Evolutionary conservation across 768 basidiomycete species (phyloP).

Genomic region (Agaricus blazei): DNA sequence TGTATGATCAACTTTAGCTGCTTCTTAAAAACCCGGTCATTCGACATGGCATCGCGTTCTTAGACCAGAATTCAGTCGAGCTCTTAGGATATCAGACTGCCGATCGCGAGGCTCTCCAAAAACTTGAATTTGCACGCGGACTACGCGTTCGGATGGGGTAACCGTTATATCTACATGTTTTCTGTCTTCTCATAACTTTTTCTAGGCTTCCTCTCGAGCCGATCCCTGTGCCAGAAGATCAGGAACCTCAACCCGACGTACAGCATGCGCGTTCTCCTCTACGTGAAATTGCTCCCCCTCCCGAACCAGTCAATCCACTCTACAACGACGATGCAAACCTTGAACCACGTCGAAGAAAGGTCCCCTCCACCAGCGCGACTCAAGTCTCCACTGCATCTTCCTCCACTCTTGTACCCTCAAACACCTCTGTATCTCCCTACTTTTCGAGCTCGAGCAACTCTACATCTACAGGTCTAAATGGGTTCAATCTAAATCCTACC

Average conservation of each 20-base stretch:
- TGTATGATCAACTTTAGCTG: slow-evolving; percentile 37
- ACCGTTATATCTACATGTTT: slow-evolving; percentile 16
- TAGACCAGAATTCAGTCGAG: slow-evolving; percentile 64
- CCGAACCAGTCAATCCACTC: slow-evolving; percentile 16
- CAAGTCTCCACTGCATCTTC: slow-evolving; percentile 9
- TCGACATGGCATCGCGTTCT: slow-evolving; percentile 66
- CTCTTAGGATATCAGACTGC: slow-evolving; percentile 58
- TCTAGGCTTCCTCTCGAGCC: slow-evolving; percentile 4
- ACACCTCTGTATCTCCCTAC: slow-evolving; percentile 7
- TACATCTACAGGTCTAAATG: neutral
- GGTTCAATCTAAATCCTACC: slow-evolving; percentile 1
- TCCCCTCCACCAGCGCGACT: slow-evolving; percentile 19
- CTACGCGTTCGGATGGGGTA: slow-evolving; percentile 69
- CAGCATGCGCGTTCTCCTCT: slow-evolving; percentile 28
- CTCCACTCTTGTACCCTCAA: slow-evolving; percentile 16
- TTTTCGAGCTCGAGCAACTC: slow-evolving; percentile 10
- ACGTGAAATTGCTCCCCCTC: slow-evolving; percentile 32
- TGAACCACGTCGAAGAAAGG: slow-evolving; percentile 30
- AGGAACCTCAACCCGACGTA: slow-evolving; percentile 10
- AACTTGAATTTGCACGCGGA: slow-evolving; percentile 53
- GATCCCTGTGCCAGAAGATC: slow-evolving; percentile 18
- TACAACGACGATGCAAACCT: slow-evolving; percentile 35
- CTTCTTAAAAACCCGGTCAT: slow-evolving; percentile 64
- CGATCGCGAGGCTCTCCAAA: slow-evolving; percentile 58
- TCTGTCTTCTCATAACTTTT: neutral